Evolutionary conservation across 2,329 filamentous ascomycete genomes (phyloP), one percentile per base, ranked within the genome.

Genomic region (Drechslerella stenobrocha): DNA sequence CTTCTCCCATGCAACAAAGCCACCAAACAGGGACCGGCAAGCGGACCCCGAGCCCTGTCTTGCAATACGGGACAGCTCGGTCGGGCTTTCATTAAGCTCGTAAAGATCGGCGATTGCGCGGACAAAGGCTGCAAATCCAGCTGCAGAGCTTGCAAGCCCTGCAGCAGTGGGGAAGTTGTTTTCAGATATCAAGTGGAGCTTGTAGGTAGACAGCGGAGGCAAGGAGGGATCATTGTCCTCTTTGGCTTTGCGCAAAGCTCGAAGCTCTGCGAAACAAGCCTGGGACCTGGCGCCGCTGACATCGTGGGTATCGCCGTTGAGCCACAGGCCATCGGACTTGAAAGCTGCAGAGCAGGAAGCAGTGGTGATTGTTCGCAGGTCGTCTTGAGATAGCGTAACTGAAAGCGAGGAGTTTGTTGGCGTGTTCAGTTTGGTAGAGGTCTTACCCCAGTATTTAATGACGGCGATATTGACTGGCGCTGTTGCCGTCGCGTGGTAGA

Each of bases 151-250:
- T 2, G 86, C 86, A 13, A 98, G 85, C 4, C 93, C 93, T 2
- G 93, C 93, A 23, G 93, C 93, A 1, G 93, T 98, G 70, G 93
- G 93, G 82, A 98, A 98, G 82, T 98, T 98, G 83, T 98, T 98
- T 80, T 93, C 88, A 60, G 89, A 93, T 59, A 96, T 90, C 71
- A 98, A 87, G 73, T 87, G 88, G 69, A 98, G 84, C 30, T 88
- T 85, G 74, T 88, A 81, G 52, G 81, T 76, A 8, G 90, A 88
- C 60, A 98, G 84, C 77, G 88, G 89, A 42, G 92, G 90, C n/a
- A 96, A 82, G 20, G 84, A 85, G 0, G 85, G 73, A 76, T 96
- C 81, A 69, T 81, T 77, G 32, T 81, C 80, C 78, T 98, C 93
- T 74, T 97, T 81, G 22, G 84, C 80, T 52, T 84, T 81, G 70